A percentile compares a stretch with the other conserved stretches of the same genome.
phyloP scores from a whole-genome alignment of 768 basidiomycete species.

The Russula sp. region DNA sequence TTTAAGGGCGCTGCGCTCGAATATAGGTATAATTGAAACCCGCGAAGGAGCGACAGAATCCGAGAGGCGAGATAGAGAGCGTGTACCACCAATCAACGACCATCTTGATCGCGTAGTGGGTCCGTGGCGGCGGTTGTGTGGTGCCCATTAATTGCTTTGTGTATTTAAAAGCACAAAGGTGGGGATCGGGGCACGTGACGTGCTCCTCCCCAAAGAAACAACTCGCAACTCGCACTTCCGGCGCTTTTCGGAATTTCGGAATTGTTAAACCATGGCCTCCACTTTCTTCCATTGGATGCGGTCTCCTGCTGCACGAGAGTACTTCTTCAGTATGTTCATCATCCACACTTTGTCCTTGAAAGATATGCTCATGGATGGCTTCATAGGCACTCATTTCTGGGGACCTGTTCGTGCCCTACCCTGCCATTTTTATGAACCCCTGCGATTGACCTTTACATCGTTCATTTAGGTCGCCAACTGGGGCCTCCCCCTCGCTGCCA shows the following conservation, averaged over 20 bases:
- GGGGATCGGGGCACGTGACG: slow-evolving; percentile 2
- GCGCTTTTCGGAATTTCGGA: too few species aligned
- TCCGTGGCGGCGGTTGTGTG: neutral
- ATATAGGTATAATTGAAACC: neutral
- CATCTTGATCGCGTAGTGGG: neutral
- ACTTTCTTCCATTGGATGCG: slow-evolving; percentile 86
- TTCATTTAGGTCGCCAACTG: slow-evolving; percentile 89
- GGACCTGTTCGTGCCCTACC: slow-evolving; percentile 76
- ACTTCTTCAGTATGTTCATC: slow-evolving; percentile 82
- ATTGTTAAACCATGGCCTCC: slow-evolving; percentile 58
- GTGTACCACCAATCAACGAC: neutral
- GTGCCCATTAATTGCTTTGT: neutral
- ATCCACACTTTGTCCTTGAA: slow-evolving; percentile 5
- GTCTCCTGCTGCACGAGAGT: slow-evolving; percentile 87
- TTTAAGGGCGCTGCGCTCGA: slow-evolving; percentile 11
- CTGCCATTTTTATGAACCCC: neutral
- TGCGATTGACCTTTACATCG: slow-evolving; percentile 6
- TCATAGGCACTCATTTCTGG: slow-evolving; percentile 93
- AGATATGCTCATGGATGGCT: slow-evolving; percentile 31
- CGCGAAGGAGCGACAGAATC: neutral
- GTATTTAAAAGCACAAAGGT: neutral
- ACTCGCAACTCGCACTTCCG: too few species aligned
- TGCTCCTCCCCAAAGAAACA: neutral
- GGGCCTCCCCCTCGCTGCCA: slow-evolving; percentile 93
- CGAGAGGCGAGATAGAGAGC: neutral